phyloP scores from a whole-genome alignment of 495 filamentous ascomycete species.

The Trichoderma virens region DNA sequence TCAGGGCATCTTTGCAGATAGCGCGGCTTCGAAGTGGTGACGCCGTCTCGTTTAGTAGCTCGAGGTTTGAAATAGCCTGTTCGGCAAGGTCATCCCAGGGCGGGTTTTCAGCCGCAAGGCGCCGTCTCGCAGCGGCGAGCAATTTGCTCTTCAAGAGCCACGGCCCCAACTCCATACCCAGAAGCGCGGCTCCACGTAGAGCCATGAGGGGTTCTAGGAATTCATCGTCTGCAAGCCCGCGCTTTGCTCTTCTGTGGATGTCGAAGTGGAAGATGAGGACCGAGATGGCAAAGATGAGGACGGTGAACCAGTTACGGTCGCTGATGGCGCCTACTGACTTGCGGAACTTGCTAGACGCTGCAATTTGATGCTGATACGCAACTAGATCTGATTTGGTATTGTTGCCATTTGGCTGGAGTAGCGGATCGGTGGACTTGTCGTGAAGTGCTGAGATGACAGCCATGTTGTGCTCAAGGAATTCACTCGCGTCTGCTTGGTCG shows the following conservation, averaged over 20 bases:
- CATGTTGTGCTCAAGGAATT: not conserved
- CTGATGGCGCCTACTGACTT: constrained; percentile 14
- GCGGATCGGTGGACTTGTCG: not conserved
- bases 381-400: not conserved
- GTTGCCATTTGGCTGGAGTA: not conserved
- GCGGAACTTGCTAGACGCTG: constrained; percentile 17
- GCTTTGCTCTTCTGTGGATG: constrained; percentile 7
- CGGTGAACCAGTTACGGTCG: constrained; percentile 19
- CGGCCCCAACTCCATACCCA: constrained; percentile 16
- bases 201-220: constrained; percentile 16
- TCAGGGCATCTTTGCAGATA: not conserved
- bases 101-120: constrained; percentile 14
- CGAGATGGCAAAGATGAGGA: constrained; percentile 19
- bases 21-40: not conserved
- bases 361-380: constrained; percentile 15
- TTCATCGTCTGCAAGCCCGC: constrained; percentile 10
- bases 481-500: not conserved
- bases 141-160: constrained; percentile 17
- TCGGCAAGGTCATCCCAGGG: constrained; percentile 12
- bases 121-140: constrained; percentile 7
- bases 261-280: constrained; percentile 22
- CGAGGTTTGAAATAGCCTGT: not conserved
- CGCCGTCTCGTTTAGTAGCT: constrained; percentile 4
- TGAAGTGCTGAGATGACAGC: not conserved
- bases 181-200: constrained; percentile 14